Evolutionary conservation across 2,329 filamentous ascomycete species (phyloP).

Genomic region (Ophiostoma sp.): DNA sequence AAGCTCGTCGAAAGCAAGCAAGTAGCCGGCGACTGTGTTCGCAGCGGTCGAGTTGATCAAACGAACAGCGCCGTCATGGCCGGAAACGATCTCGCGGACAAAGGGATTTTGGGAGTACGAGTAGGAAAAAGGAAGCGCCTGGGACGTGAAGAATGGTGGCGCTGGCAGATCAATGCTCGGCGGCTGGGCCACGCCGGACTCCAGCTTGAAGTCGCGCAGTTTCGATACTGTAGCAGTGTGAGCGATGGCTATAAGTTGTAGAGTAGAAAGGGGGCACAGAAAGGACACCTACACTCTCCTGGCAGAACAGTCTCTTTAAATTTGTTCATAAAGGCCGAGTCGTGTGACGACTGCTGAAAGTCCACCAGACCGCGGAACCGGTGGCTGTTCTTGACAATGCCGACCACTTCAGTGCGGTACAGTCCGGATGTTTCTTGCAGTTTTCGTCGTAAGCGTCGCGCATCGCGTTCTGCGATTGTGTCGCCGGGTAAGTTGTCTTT

Average conservation of each 20-base stretch:
- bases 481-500: conserved; percentile 15
- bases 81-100: conserved; percentile 60
- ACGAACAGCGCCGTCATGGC: conserved; percentile 52
- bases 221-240: conserved; percentile 45
- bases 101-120: conserved; percentile 85
- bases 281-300: conserved; percentile 59
- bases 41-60: conserved; percentile 60
- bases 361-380: conserved; percentile 83
- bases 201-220: conserved; percentile 64
- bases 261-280: background rate
- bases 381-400: conserved; percentile 75
- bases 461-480: conserved; percentile 46
- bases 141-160: conserved; percentile 74
- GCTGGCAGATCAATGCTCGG: conserved; percentile 71
- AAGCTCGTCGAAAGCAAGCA: conserved; percentile 61
- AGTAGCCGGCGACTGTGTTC: conserved; percentile 59
- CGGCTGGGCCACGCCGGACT: conserved; percentile 59
- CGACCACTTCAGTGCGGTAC: conserved; percentile 70
- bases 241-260: conserved; percentile 28
- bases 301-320: conserved; percentile 71
- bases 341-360: conserved; percentile 75
- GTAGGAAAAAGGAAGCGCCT: conserved; percentile 72
- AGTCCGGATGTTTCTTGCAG: conserved; percentile 68
- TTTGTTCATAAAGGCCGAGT: conserved; percentile 67
- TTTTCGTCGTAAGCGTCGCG: conserved; percentile 58